Base-by-base conservation (phyloP, 306 rosid species). In the Vachellia collinsii region DNA sequence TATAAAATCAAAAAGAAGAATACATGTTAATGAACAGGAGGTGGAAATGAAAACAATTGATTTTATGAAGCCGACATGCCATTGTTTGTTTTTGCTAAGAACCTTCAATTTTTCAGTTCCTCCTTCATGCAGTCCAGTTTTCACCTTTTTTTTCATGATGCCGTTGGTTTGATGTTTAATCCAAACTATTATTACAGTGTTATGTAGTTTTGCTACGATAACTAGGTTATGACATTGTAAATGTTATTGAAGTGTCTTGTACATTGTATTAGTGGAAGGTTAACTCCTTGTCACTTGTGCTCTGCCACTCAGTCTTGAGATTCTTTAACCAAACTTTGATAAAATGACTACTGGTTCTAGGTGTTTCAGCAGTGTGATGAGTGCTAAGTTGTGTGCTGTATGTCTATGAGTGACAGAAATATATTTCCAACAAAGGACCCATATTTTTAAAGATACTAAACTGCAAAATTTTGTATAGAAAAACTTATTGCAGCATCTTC, bases 341-440 rank as follows among this genome's bases (percentile, higher is more conserved):
- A 64, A 34, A 13, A n/a, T 34, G 12, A 76, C 12, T 51, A 70
- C 66, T 65, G 22, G 68, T 72, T 72, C 53, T 72, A 43, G 47
- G 54, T 65, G 47, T 72, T n/a, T 23, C 72, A 37, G 25, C 64
- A 81, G 62, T 67, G 22, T 58, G 68, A 72, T 84, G 79, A 69
- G 46, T 59, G 41, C 16, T 14, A 22, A 61, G 50, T 61, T 72
- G 80, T 17, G 4, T 65, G 69, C 42, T 80, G 66, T 23, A 62
- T 29, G 29, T 66, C 13, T 25, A 42, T 16, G 11, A 1, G 19
- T 25, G 23, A 54, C 3, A 61, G 17, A 79, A 50, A 63, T 68
- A 22, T 74, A 41, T 19, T 34, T 78, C 36, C 53, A 78, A 12
- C 51, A 39, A 46, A 76, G n/a, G 71, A 34, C 48, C 72, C 66